Percentiles rank a stretch among this genome's conserved stretches.
Conservation (phyloP, 306 rosid species). For the Citrullus mucosospermus region DNA sequence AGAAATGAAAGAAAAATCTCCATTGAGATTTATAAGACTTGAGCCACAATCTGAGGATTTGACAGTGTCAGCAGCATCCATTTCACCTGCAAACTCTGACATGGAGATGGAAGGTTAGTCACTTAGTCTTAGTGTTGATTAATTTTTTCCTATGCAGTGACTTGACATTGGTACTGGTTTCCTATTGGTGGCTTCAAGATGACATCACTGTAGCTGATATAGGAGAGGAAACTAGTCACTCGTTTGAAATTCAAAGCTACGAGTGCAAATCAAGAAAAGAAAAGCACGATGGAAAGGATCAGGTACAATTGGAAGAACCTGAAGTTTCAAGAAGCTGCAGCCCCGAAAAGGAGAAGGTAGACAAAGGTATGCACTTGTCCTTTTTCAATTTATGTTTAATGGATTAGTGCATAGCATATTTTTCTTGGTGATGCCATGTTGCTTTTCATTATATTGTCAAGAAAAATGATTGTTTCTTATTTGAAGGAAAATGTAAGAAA, state of each 20-base stretch:
- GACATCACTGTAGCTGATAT: slow-evolving; percentile 54
- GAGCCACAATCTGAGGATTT: slow-evolving; percentile 16
- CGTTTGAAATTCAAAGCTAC: slow-evolving; percentile 20
- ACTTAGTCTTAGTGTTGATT: slow-evolving; percentile 12
- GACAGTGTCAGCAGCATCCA: slow-evolving; percentile 21
- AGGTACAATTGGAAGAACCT: slow-evolving; percentile 15
- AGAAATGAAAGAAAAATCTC: slow-evolving; percentile 14
- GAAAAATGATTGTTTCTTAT: not conserved
- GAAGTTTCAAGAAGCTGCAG: slow-evolving; percentile 22
- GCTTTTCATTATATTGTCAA: not conserved
- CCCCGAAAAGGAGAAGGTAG: slow-evolving; percentile 11
- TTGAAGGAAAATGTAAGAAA: not conserved
- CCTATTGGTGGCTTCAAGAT: slow-evolving; percentile 39
- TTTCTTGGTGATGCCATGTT: not conserved
- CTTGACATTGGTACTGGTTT: not conserved
- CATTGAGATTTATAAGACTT: slow-evolving; percentile 4
- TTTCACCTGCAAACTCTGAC: slow-evolving; percentile 61
- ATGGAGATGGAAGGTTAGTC: slow-evolving; percentile 92
- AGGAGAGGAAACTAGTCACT: slow-evolving; percentile 31
- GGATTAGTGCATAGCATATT: not conserved
- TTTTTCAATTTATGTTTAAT: not conserved
- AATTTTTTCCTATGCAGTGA: not conserved
- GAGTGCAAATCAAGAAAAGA: slow-evolving; percentile 14
- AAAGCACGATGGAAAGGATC: slow-evolving; percentile 23
- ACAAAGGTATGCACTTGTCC: slow-evolving; percentile 31